Percentiles rank a stretch among this genome's conserved stretches.
Evolutionary conservation across 2,329 filamentous ascomycete genomes (phyloP).

Genomic region (Ceratocystis eucalypticola): DNA sequence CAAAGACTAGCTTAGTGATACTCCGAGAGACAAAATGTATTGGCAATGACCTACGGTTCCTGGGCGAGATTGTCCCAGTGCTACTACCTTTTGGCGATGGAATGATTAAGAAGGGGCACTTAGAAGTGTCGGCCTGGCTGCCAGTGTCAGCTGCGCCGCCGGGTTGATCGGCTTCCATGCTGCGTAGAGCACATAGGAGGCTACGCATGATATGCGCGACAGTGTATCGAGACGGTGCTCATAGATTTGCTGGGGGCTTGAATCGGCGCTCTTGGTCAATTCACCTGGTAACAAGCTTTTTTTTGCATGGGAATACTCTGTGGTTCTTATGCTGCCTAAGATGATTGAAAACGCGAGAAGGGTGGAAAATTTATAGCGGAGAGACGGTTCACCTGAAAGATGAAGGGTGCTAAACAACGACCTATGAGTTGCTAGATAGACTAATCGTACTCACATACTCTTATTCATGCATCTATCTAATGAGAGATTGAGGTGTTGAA

Average conservation of each 20-base stretch:
- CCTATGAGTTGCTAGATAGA: no score
- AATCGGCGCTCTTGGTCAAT: no score
- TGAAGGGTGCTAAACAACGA: no score
- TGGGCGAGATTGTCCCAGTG: not conserved
- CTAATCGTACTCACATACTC: no score
- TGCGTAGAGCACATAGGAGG: slow-evolving; percentile 12
- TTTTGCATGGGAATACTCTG: no score
- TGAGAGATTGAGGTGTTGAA: no score
- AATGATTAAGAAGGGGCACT: slow-evolving; percentile 19
- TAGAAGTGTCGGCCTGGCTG: slow-evolving; percentile 17
- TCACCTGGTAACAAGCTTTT: no score
- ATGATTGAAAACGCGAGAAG: no score
- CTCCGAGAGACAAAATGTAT: slow-evolving; percentile 18
- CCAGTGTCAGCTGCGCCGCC: not conserved
- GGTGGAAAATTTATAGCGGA: no score
- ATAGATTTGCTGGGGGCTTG: not conserved
- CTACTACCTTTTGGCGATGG: slow-evolving; percentile 16
- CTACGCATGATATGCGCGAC: not conserved
- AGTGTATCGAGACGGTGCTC: not conserved
- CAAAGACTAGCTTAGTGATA: slow-evolving; percentile 10
- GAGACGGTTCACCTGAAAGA: no score
- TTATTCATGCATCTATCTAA: no score
- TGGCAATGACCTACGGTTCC: slow-evolving; percentile 17
- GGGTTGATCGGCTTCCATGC: slow-evolving; percentile 19
- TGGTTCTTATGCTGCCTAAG: no score